phyloP scores from a whole-genome alignment of 495 filamentous ascomycete genomes.

The Penicillium desertorum region DNA sequence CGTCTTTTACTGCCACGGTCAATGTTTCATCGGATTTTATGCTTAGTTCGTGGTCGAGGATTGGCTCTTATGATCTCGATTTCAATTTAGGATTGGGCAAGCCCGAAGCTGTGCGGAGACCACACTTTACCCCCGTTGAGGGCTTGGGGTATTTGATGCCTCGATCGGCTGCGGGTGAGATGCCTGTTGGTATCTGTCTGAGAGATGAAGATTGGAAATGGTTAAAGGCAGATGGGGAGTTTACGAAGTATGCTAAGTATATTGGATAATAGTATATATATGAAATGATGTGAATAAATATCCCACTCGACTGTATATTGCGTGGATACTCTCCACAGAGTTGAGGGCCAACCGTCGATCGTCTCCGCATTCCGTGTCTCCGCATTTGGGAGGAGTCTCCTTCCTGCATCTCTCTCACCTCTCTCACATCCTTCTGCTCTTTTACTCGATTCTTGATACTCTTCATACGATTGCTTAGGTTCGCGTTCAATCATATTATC shows the following conservation, averaged over 20 bases:
- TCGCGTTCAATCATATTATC: too few species aligned
- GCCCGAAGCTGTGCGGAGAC: conserved; percentile 50
- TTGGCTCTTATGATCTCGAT: conserved; percentile 46
- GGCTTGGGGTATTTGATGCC: conserved; percentile 52
- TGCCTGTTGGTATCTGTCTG: conserved; percentile 45
- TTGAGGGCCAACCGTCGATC: conserved; percentile 1
- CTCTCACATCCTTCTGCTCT: conserved; percentile 10
- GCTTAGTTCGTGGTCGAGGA: conserved; percentile 55
- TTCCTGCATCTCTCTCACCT: conserved; percentile 13
- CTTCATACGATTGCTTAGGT: too few species aligned
- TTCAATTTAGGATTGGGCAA: conserved; percentile 51
- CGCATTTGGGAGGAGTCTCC: conserved; percentile 17
- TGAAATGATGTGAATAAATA: too few species aligned
- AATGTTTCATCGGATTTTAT: conserved; percentile 44
- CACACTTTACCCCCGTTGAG: conserved; percentile 47
- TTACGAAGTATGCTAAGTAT: conserved; percentile 35
- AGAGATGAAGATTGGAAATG: conserved; percentile 44
- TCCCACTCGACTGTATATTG: too few species aligned
- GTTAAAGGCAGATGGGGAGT: conserved; percentile 39
- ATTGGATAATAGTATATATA: conserved; percentile 26
- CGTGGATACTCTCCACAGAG: not conserved
- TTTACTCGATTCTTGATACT: conserved; percentile 9
- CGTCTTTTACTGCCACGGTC: conserved; percentile 29
- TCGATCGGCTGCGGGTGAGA: conserved; percentile 38
- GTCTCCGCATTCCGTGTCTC: conserved; percentile 27